Base-by-base conservation (phyloP, 331 rosid genomes). In the Malus hybrid region DNA sequence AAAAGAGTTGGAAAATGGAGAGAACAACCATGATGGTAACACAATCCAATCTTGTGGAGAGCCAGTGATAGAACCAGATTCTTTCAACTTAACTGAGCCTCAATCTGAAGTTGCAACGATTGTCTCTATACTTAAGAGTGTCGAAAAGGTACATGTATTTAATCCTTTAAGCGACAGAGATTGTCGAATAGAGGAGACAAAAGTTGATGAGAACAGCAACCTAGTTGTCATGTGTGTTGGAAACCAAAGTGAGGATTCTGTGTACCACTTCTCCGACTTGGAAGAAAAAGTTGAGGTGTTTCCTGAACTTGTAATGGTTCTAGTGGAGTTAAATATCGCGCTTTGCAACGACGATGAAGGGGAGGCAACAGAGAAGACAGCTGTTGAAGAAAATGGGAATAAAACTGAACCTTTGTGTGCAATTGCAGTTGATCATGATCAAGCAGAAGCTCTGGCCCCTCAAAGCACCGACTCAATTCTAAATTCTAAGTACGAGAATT, bases 1-100 rank as follows among this genome's bases (percentile, higher is more conserved):
- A 80, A 62, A 73, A 73, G 74, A 62, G 67, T 73, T 78, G 50
- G 79, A 73, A 79, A 78, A 46, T 60, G 86, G 75, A 71, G 88
- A 78, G 65, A 62, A 46, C 56, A 67, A 72, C 33, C 42, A 73
- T 7, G 79, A 80, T 56, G 27, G 28, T 46, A 65, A 42, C 62
- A 31, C 52, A 74, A 82, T 67, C 69, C 80, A 85, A 48, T 61
- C 69, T 79, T 67, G 10, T 52, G 71, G 69, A 73, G 83, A 55
- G 36, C 39, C 70, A 24, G 50, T 54, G 67, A 46, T 66, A 54
- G 82, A 80, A 74, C 33, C 74, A 22, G 70, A 83, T 57, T 54
- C 74, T 67, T 61, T 42, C 14, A 74, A 69, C 31, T 77, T 54
- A 63, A 31, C 63, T 33, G 76, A 72, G 48, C 28, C 48, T 71